Percentiles rank a stretch among this genome's conserved stretches.
Evolutionary conservation across 169 alveolate species (phyloP).

Genomic region (Eimeria maxima): DNA sequence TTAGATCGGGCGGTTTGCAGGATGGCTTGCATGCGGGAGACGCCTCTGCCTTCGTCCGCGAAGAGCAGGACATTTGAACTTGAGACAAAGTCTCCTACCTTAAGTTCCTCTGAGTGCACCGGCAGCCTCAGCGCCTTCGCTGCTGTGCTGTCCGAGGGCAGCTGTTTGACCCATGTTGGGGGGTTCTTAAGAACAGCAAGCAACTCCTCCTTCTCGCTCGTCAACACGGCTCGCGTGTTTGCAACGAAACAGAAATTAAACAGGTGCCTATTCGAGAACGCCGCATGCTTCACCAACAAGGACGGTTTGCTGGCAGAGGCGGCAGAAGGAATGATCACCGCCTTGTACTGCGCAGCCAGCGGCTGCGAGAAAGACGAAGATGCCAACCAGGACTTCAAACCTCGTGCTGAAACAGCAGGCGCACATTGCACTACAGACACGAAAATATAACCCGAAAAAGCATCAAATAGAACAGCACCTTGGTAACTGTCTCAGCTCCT

Average conservation of each 20-base stretch:
- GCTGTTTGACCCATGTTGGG: slow-evolving; percentile 17
- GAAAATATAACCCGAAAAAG: not conserved
- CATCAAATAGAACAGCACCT: not conserved
- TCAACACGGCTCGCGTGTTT: slow-evolving; percentile 9
- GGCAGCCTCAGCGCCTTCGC: slow-evolving; percentile 66
- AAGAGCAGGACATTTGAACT: slow-evolving; percentile 50
- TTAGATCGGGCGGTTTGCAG: slow-evolving; percentile 44
- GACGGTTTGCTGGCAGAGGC: slow-evolving; percentile 57
- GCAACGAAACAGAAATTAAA: slow-evolving; percentile 54
- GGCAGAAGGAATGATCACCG: slow-evolving; percentile 69
- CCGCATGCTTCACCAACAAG: slow-evolving; percentile 62
- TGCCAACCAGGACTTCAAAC: slow-evolving; percentile 51
- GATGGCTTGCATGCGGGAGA: slow-evolving; percentile 28
- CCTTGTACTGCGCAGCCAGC: slow-evolving; percentile 69
- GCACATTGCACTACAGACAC: not conserved
- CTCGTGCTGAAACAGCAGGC: slow-evolving; percentile 24
- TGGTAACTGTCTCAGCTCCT: not conserved
- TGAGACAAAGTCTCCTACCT: not conserved
- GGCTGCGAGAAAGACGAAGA: slow-evolving; percentile 53
- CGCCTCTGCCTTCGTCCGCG: slow-evolving; percentile 75
- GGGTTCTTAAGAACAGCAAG: slow-evolving; percentile 25
- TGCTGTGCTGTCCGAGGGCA: slow-evolving; percentile 1
- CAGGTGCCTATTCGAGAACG: slow-evolving; percentile 26
- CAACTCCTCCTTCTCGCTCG: slow-evolving; percentile 39
- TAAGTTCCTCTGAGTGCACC: slow-evolving; percentile 24